Evolutionary conservation across 495 filamentous ascomycete genomes (phyloP).

Genomic region (Elasticomyces elasticus): DNA sequence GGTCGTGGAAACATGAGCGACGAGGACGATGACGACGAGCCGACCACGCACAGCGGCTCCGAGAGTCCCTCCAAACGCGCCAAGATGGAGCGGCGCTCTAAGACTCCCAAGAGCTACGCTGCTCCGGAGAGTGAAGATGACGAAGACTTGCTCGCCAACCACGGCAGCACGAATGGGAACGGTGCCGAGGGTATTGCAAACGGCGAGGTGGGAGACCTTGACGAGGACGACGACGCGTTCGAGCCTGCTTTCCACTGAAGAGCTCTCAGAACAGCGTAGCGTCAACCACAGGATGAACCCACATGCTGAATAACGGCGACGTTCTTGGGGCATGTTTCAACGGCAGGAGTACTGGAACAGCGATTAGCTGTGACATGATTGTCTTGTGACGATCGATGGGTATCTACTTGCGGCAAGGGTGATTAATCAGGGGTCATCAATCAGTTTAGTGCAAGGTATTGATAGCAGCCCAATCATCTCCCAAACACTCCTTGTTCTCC

Average conservation of each 20-base stretch:
- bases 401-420: too few species aligned
- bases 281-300: too few species aligned
- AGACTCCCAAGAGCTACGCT: conserved; percentile 4
- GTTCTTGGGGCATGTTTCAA: not conserved
- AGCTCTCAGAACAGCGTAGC: too few species aligned
- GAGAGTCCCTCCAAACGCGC: not conserved
- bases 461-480: conserved; percentile 17
- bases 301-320: too few species aligned
- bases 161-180: not conserved
- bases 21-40: conserved; percentile 13
- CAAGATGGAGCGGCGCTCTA: not conserved
- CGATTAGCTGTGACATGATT: not conserved
- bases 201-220: too few species aligned
- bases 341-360: not conserved
- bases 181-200: not conserved
- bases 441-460: conserved; percentile 5
- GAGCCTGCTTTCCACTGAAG: too few species aligned
- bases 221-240: not conserved
- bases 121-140: not conserved
- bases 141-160: not conserved
- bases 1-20: conserved; percentile 1
- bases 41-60: not conserved
- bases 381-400: not conserved
- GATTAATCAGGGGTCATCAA: too few species aligned
- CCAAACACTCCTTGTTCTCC: conserved; percentile 22